Percentiles rank a stretch among this genome's conserved stretches.
These are phyloP conservation scores for Drechmeria coniospora DNA, from an alignment of 2,329 filamentous ascomycete species.

Conservation along the genomic window DNA sequence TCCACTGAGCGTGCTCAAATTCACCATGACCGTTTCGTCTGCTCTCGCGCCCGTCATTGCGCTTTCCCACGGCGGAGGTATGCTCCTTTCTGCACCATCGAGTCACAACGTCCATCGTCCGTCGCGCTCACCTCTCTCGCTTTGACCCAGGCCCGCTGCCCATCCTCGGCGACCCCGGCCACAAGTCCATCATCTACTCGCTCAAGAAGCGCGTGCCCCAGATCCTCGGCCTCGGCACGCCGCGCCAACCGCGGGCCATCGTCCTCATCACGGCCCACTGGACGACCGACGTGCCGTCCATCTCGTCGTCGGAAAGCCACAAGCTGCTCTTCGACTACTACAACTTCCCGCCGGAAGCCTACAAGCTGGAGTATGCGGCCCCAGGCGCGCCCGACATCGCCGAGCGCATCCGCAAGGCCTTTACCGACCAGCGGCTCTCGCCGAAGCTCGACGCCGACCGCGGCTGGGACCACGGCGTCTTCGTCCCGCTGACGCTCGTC, in stretches of 20 bases:
- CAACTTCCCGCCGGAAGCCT: slow-evolving; percentile 40
- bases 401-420: slow-evolving; percentile 25
- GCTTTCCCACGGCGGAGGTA: slow-evolving; percentile 35
- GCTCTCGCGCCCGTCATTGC: slow-evolving; percentile 22
- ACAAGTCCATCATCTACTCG: slow-evolving; percentile 33
- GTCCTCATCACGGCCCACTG: slow-evolving; percentile 45
- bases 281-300: slow-evolving; percentile 30
- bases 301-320: slow-evolving; percentile 33
- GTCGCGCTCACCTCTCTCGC: background rate
- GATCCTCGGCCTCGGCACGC: slow-evolving; percentile 37
- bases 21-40: slow-evolving; percentile 21
- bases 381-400: slow-evolving; percentile 39
- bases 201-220: slow-evolving; percentile 37
- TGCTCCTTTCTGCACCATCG: slow-evolving; percentile 2
- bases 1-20: background rate
- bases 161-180: slow-evolving; percentile 36
- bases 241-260: slow-evolving; percentile 33
- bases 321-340: slow-evolving; percentile 42
- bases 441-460: slow-evolving; percentile 22
- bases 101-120: background rate
- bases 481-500: slow-evolving; percentile 40
- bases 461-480: slow-evolving; percentile 47
- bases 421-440: slow-evolving; percentile 30
- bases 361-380: slow-evolving; percentile 39
- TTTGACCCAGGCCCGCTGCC: slow-evolving; percentile 35